phyloP scores from a whole-genome alignment of 176 grass and related monocot species.

The Avena eriantha region DNA sequence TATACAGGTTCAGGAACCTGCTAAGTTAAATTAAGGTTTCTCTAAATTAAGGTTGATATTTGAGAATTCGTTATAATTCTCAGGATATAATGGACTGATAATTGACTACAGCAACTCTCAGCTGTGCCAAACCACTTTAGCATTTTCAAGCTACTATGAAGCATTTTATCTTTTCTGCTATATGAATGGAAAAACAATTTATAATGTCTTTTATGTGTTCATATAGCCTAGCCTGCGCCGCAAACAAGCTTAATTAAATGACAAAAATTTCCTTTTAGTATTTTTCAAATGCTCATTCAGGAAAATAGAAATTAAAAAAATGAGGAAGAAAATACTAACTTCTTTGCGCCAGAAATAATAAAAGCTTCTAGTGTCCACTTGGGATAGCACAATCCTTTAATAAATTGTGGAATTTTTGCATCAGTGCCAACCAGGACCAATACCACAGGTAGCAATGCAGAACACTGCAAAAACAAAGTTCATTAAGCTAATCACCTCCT shows the following conservation, averaged over 20 bases:
- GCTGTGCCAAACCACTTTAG: not conserved
- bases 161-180: not conserved
- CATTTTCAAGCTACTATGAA: constrained; percentile 2
- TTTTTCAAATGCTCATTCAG: not conserved
- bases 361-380: constrained; percentile 81
- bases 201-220: constrained; percentile 1
- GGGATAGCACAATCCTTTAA: constrained; percentile 62
- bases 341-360: constrained; percentile 63
- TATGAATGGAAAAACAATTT: not conserved
- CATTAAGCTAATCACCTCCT: constrained; percentile 40
- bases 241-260: constrained; percentile 23
- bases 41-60: no score
- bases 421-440: constrained; percentile 60
- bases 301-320: constrained; percentile 11
- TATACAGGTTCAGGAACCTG: not conserved
- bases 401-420: constrained; percentile 33
- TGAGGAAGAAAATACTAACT: constrained; percentile 45
- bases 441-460: constrained; percentile 76
- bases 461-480: constrained; percentile 56
- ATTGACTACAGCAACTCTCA: not conserved
- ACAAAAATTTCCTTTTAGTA: not conserved
- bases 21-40: not conserved
- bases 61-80: not conserved
- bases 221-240: constrained; percentile 1
- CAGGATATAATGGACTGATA: not conserved